Percentiles rank a stretch among this genome's conserved stretches.
These are phyloP conservation scores for Moniliella sp. DNA, from an alignment of 1,284 basidiomycete genomes.

Conservation along the genomic window DNA sequence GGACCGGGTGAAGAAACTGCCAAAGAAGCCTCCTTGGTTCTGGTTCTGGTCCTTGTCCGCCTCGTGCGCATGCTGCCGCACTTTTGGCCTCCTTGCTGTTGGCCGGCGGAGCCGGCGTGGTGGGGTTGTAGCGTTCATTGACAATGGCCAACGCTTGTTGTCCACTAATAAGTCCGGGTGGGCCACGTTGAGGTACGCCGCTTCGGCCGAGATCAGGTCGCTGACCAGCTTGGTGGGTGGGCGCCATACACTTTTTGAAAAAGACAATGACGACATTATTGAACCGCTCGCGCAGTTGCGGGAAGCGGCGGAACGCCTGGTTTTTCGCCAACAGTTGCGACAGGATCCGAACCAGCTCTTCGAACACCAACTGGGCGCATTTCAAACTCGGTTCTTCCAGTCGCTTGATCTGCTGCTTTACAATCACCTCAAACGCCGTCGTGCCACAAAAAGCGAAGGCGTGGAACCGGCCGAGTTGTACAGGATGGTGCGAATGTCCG, in stretches of 20 bases:
- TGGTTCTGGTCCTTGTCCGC: slow-evolving; percentile 69
- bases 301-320: slow-evolving; percentile 71
- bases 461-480: slow-evolving; percentile 96
- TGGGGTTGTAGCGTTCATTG: slow-evolving; percentile 51
- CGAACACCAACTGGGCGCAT: slow-evolving; percentile 81
- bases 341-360: slow-evolving; percentile 84
- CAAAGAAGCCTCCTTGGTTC: slow-evolving; percentile 90
- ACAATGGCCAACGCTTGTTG: slow-evolving; percentile 88
- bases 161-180: slow-evolving; percentile 92
- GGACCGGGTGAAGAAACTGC: slow-evolving; percentile 59
- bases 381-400: slow-evolving; percentile 79
- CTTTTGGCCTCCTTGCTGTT: slow-evolving; percentile 1
- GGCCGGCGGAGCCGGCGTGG: not conserved
- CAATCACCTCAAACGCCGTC: slow-evolving; percentile 85
- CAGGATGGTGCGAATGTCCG: slow-evolving; percentile 77
- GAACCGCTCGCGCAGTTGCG: slow-evolving; percentile 77
- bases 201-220: slow-evolving; percentile 54
- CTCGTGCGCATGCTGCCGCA: slow-evolving; percentile 48
- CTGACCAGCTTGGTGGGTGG: slow-evolving; percentile 81
- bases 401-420: slow-evolving; percentile 92
- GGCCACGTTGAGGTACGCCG: slow-evolving; percentile 62
- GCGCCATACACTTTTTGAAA: slow-evolving; percentile 77
- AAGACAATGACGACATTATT: slow-evolving; percentile 82
- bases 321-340: slow-evolving; percentile 70
- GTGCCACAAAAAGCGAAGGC: slow-evolving; percentile 88